Percentiles rank a stretch among this genome's conserved stretches.
These are phyloP conservation scores for Daphne laureola DNA, from an alignment of 441 rosid species.

Conservation along the genomic window DNA sequence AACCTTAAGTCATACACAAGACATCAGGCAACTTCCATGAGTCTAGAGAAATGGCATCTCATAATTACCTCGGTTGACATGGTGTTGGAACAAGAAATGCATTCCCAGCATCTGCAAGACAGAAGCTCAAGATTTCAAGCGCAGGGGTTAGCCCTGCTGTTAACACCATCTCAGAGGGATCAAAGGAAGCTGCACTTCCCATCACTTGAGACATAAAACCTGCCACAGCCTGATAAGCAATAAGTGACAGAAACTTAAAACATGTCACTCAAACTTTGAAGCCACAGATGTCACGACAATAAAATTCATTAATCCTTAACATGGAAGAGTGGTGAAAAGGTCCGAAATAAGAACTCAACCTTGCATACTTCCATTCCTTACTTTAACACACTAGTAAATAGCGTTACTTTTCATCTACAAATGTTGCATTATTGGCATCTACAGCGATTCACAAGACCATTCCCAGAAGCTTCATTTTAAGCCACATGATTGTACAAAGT, in stretches of 20 bases:
- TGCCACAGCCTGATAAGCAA: conserved; percentile 52
- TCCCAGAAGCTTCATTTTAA: too few species aligned
- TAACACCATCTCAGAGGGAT: conserved; percentile 57
- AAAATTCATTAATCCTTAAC: too few species aligned
- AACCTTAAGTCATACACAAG: conserved; percentile 18
- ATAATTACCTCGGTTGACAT: conserved; percentile 55
- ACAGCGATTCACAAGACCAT: too few species aligned
- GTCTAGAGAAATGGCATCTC: neutral
- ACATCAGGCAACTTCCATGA: conserved; percentile 7
- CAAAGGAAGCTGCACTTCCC: conserved; percentile 42
- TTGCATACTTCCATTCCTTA: too few species aligned
- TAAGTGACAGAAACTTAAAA: conserved; percentile 4
- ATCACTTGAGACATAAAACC: conserved; percentile 63
- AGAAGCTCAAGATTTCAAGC: conserved; percentile 67
- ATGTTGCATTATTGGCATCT: too few species aligned
- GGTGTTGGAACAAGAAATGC: conserved; percentile 89
- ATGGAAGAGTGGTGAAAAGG: too few species aligned
- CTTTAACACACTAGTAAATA: too few species aligned
- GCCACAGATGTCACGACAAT: too few species aligned
- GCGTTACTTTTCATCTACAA: too few species aligned
- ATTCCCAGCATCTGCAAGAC: conserved; percentile 85
- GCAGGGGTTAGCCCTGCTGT: conserved; percentile 82
- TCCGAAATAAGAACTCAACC: too few species aligned
- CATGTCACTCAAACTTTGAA: neutral
- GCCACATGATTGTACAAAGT: too few species aligned